Evolutionary conservation across 1,139 yeast species (phyloP), one percentile per base, ranked within the genome.

Genomic region (Pichia sp.): DNA sequence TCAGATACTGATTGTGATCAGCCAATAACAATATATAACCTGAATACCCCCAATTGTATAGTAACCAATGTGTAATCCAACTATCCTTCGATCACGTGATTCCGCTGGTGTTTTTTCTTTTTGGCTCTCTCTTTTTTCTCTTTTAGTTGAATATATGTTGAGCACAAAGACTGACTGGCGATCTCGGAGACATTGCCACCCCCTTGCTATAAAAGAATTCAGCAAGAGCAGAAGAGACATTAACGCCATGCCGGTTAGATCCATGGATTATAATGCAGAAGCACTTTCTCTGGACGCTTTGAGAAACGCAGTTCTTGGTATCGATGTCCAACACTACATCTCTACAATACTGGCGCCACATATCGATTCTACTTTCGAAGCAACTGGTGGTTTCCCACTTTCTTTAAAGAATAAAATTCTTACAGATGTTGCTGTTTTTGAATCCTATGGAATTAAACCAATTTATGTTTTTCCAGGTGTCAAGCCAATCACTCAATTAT

Each of bases 331-430:
- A 50, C 88, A 86, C 57, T 86, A 86, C 54, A 64, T 84, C 36
- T 68, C 81, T 29, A 65, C 86, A 44, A 68, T 83, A 35, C 64
- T 83, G 48, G 72, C 80, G 6, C 69, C 67, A 50, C 80, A 79
- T 50, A 78, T 78, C 45, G 95, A 86, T 53, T 84, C 84, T 40
- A 74, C 75, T 49, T 64, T 80, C 38, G 84, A 82, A 38, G 95
- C 94, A 5, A 73, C 84, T 49, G 95, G 95, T 8, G 95, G 95
- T 0, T 73, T 82, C 42, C 95, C 96, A 1, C 62, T 74, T 32
- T 74, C 86, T 2, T 63, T 88, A 48, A 70, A 69, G 47, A 70
- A 68, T 48, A 71, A 70, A 52, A 66, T 87, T 37, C 77, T 77
- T 37, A 65, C 78, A 2, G 93, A 87, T 56, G 65, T 86, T 43